Conservation (phyloP, 768 basidiomycete species). For the Calocybe indica region DNA sequence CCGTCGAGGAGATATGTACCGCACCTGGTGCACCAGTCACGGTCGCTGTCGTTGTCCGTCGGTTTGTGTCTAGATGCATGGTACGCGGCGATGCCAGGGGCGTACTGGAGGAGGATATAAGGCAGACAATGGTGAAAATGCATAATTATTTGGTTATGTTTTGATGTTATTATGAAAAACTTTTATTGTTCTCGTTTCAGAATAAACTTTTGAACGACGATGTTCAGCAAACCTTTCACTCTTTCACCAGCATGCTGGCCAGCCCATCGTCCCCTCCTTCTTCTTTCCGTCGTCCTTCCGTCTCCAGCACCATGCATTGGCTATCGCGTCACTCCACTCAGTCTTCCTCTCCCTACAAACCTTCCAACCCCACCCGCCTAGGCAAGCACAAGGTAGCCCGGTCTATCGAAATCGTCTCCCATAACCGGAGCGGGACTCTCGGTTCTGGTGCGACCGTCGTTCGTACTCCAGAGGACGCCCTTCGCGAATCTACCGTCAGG, state of each 20-base stretch:
- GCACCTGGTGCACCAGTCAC: conserved; percentile 42
- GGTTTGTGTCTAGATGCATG: conserved; percentile 40
- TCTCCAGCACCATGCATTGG: conserved; percentile 48
- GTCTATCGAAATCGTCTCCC: conserved; percentile 30
- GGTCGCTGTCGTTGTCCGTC: conserved; percentile 12
- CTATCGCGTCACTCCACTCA: conserved; percentile 35
- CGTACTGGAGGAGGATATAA: conserved; percentile 39
- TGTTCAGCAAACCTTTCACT: neutral
- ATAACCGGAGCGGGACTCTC: conserved; percentile 42
- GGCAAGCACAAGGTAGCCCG: conserved; percentile 40
- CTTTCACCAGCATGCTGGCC: conserved; percentile 11
- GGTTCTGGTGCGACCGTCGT: conserved; percentile 75
- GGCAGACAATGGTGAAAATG: conserved; percentile 43
- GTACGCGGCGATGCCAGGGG: conserved; percentile 57
- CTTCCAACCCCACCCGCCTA: conserved; percentile 30
- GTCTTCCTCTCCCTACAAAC: conserved; percentile 23
- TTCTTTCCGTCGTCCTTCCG: conserved; percentile 26
- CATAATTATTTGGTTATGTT: conserved; percentile 7
- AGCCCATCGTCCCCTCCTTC: conserved; percentile 19
- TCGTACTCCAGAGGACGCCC: conserved; percentile 74
- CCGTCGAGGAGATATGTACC: conserved; percentile 42
- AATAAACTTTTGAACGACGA: conserved; percentile 13
- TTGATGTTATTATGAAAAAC: neutral
- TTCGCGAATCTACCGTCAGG: conserved; percentile 43
- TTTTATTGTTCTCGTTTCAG: conserved; percentile 11